Evolutionary conservation across 352 stramenopile species (phyloP).

Genomic region (Phytopythium ostracodes): DNA sequence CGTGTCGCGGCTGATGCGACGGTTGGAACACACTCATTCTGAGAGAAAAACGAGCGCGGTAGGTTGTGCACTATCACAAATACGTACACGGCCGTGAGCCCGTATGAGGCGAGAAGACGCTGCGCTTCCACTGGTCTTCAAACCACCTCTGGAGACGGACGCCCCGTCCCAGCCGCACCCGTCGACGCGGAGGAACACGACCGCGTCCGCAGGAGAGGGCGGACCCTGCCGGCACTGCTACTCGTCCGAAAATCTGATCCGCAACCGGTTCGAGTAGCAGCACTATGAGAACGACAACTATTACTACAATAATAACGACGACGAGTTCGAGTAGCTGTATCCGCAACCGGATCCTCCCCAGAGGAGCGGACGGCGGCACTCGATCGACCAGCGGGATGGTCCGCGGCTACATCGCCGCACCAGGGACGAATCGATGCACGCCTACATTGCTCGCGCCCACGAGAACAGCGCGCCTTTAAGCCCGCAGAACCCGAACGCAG

Average conservation of each 20-base stretch:
- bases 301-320: conserved; percentile 12
- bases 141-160: conserved; percentile 25
- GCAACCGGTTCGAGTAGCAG: neutral
- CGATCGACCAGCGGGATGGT: conserved; percentile 6
- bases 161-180: conserved; percentile 17
- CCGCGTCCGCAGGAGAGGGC: conserved; percentile 23
- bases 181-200: conserved; percentile 15
- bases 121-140: conserved; percentile 79
- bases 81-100: too few species aligned
- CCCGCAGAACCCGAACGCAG: too few species aligned
- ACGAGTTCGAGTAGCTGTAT: conserved; percentile 13
- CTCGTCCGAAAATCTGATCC: neutral
- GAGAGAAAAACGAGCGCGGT: too few species aligned
- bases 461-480: conserved; percentile 1
- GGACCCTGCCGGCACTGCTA: conserved; percentile 4
- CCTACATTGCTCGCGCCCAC: conserved; percentile 9
- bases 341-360: conserved; percentile 14
- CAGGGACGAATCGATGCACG: conserved; percentile 14
- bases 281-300: conserved; percentile 13
- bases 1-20: too few species aligned
- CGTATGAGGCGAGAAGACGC: too few species aligned
- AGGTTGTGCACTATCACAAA: too few species aligned
- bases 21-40: too few species aligned
- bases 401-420: conserved; percentile 1
- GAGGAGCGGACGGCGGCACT: conserved; percentile 21